These are phyloP conservation scores for Chlorella sp. DNA, from an alignment of 139 green algal genomes.

Conservation along the genomic window DNA sequence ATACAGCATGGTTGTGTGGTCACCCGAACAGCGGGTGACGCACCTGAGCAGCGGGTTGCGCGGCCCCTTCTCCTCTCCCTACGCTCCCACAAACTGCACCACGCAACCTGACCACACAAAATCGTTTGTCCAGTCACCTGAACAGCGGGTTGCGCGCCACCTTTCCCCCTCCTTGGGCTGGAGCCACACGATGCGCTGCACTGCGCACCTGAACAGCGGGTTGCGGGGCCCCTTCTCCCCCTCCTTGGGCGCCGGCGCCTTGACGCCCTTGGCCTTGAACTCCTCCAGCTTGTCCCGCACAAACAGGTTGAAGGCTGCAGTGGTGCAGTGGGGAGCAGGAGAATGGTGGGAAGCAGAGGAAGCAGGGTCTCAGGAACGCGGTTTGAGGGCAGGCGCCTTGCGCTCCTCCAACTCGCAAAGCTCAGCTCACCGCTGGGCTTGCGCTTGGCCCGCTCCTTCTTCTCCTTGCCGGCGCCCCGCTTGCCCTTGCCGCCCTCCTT, in stretches of 20 bases:
- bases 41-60: no score
- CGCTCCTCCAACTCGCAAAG: not conserved
- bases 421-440: constrained; percentile 32
- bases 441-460: constrained; percentile 28
- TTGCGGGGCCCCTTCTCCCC: constrained; percentile 22
- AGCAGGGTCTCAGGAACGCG: no score
- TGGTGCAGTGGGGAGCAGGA: not conserved
- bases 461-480: constrained; percentile 7
- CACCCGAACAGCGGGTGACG: not conserved
- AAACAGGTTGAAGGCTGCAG: constrained; percentile 58
- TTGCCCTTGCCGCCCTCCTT: not conserved
- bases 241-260: not conserved
- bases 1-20: not conserved
- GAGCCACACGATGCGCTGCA: not conserved
- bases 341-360: not conserved
- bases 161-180: not conserved
- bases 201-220: constrained; percentile 4
- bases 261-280: constrained; percentile 34
- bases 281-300: constrained; percentile 50
- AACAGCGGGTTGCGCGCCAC: not conserved
- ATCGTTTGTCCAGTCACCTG: not conserved
- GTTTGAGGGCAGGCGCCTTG: no score
- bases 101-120: not conserved
- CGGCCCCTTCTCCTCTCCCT: not conserved
- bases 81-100: not conserved